phyloP scores from a whole-genome alignment of 179 eudicot genomes.

The Silene coronaria region DNA sequence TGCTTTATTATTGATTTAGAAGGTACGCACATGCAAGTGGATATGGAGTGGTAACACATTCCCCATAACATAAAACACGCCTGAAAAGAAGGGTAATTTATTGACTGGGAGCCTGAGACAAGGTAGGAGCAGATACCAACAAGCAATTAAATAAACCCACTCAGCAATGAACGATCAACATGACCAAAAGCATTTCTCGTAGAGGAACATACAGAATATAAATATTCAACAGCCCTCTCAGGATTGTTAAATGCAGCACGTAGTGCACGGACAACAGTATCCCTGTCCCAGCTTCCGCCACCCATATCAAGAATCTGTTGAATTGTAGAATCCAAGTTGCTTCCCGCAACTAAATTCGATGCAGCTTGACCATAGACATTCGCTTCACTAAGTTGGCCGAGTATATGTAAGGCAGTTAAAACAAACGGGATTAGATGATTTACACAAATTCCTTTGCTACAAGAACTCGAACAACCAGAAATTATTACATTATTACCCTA shows the following conservation, averaged over 20 bases:
- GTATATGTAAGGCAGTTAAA: not conserved
- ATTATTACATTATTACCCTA: not conserved
- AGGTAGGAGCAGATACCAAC: not conserved
- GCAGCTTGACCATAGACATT: slow-evolving; percentile 89
- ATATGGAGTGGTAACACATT: not conserved
- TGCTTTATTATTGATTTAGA: not conserved
- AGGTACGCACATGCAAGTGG: not conserved
- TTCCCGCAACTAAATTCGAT: slow-evolving; percentile 91
- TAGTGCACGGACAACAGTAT: slow-evolving; percentile 79
- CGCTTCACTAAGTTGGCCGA: slow-evolving; percentile 41
- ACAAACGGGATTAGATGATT: not conserved
- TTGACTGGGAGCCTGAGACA: not conserved
- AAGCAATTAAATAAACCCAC: not conserved
- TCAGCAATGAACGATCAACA: not conserved
- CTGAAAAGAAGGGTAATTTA: not conserved
- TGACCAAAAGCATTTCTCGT: slow-evolving; percentile 5
- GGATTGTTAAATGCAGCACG: slow-evolving; percentile 97
- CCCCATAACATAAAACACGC: not conserved
- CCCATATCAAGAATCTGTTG: slow-evolving; percentile 97
- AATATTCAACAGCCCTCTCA: slow-evolving; percentile 96
- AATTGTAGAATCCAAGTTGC: slow-evolving; percentile 61
- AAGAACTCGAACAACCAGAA: not conserved
- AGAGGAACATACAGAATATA: slow-evolving; percentile 61
- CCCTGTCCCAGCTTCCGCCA: slow-evolving; percentile 97
- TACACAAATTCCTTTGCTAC: not conserved